Conservation (phyloP, 2,329 filamentous ascomycete species). For the Monosporascus cannonballus region DNA sequence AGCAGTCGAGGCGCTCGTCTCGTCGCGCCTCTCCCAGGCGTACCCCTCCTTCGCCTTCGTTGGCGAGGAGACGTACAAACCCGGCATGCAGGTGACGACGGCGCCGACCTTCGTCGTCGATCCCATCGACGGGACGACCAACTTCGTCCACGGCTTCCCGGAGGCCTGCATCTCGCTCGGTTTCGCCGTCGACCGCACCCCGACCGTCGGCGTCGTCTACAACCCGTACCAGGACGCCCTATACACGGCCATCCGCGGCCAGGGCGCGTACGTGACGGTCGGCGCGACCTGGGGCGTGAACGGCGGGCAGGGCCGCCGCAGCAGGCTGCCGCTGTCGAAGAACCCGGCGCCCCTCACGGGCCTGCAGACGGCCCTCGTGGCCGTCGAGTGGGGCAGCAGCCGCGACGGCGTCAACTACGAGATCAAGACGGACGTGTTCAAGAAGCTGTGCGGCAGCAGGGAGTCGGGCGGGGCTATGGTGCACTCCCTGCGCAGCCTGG, state of each 20-base stretch:
- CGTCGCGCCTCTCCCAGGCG: slow-evolving; percentile 39
- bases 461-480: slow-evolving; percentile 69
- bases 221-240: slow-evolving; percentile 68
- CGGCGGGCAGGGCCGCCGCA: slow-evolving; percentile 28
- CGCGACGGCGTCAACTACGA: slow-evolving; percentile 65
- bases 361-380: slow-evolving; percentile 59
- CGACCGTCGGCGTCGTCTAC: slow-evolving; percentile 69
- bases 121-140: slow-evolving; percentile 77
- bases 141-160: slow-evolving; percentile 73
- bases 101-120: slow-evolving; percentile 75
- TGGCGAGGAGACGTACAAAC: slow-evolving; percentile 71
- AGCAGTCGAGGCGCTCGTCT: slow-evolving; percentile 59
- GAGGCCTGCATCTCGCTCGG: slow-evolving; percentile 73
- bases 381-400: slow-evolving; percentile 67
- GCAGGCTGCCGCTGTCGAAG: slow-evolving; percentile 38
- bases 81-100: slow-evolving; percentile 55
- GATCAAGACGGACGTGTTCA: slow-evolving; percentile 62
- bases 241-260: slow-evolving; percentile 62
- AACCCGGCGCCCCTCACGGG: slow-evolving; percentile 50
- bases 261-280: slow-evolving; percentile 56
- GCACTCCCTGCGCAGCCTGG: slow-evolving; percentile 64
- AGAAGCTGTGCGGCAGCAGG: slow-evolving; percentile 49
- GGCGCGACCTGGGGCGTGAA: slow-evolving; percentile 34
- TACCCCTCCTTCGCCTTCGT: slow-evolving; percentile 60
- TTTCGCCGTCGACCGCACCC: slow-evolving; percentile 55